Conservation (phyloP, 148 eudicot species). For the Bassia scoparia region DNA sequence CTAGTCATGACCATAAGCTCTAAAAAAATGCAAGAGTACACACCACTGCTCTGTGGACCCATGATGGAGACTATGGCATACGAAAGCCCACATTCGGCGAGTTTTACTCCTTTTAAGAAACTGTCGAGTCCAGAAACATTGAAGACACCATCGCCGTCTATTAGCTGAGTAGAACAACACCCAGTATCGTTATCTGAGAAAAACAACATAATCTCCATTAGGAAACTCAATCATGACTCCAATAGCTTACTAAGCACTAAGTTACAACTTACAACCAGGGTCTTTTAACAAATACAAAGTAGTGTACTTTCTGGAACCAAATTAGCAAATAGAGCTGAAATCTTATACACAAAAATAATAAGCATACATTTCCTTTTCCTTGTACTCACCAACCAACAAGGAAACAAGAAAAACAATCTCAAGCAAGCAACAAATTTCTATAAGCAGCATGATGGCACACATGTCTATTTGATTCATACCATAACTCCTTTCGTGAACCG, state of each 20-base stretch:
- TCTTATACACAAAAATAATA: neutral
- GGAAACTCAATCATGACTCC: neutral
- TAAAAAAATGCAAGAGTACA: conserved; percentile 18
- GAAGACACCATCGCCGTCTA: conserved; percentile 87
- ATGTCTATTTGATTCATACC: neutral
- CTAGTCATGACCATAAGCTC: neutral
- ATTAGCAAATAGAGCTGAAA: neutral
- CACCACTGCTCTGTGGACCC: conserved; percentile 99
- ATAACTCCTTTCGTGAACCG: neutral
- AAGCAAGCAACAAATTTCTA: neutral
- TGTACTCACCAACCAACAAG: neutral
- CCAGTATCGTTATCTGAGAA: conserved; percentile 46
- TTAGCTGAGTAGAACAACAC: conserved; percentile 82
- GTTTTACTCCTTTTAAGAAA: conserved; percentile 73
- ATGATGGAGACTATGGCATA: conserved; percentile 94
- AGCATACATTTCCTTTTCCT: neutral
- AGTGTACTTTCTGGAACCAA: neutral
- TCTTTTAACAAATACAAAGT: neutral
- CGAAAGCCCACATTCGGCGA: conserved; percentile 91
- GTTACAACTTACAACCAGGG: neutral
- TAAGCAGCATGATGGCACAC: neutral
- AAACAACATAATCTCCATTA: conserved; percentile 9
- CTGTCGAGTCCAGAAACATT: conserved; percentile 63
- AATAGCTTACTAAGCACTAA: neutral
- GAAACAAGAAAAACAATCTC: neutral